Evolutionary conservation across 208 protist genomes (phyloP), one percentile per base, ranked within the genome.

Genomic region (Acanthamoeba triangularis): DNA sequence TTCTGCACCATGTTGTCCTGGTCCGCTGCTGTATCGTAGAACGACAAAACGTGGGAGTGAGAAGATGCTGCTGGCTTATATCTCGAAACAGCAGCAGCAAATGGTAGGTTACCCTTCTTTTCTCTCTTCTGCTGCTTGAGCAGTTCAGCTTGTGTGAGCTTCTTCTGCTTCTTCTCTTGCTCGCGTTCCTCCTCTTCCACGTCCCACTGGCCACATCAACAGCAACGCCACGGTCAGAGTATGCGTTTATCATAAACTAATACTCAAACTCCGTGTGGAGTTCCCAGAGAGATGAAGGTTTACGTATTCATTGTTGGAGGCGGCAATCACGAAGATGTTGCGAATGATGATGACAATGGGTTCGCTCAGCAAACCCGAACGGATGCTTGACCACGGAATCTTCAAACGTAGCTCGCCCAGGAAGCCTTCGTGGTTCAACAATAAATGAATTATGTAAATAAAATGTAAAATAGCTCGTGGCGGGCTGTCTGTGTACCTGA

Each of bases 131-230:
- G 59, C 25, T 72, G 28, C 63, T 94, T 94, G 33, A 80, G 54
- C 41, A 80, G 47, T 52, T 94, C 88, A 23, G 88, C 88, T 54
- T 94, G 56, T 30, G 88, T 28, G 28, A 94, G 88, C 44, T 78
- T 94, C 63, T 94, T 94, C 65, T 94, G 88, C 44, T 94, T 94
- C 88, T 94, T 94, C 88, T 94, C 88, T 52, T 94, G 88, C 37
- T 80, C 63, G 10, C 61, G 23, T 30, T 94, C 63, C 49, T 94
- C 88, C 63, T 54, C 49, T 78, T 94, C 88, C 6, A 78, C 67
- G 25, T 94, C 88, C 23, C 33, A 90, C 84, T 90, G 10, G 3
- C 25, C 41, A 56, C 82, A 84, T 14, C 16, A 88, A 80, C 37
- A 80, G 74, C 74, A 54, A 33, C 1, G 13, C 33, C 72, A 41